Conservation (phyloP, 2,329 filamentous ascomycete genomes). For the Botrytis aclada region DNA sequence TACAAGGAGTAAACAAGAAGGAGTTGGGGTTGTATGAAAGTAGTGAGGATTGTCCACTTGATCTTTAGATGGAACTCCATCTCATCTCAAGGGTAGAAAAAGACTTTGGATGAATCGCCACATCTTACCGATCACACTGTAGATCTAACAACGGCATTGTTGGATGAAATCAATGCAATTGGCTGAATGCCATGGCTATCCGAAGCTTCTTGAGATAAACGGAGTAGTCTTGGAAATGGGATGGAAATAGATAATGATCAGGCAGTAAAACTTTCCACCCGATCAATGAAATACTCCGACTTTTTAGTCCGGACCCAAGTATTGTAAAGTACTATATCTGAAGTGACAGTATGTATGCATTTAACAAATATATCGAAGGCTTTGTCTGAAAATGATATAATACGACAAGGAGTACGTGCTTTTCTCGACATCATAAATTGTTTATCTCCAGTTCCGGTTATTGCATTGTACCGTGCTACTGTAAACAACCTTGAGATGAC, state of each 20-base stretch:
- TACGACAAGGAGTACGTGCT: conserved; percentile 3
- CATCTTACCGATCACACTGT: conserved; percentile 10
- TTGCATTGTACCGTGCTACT: conserved; percentile 15
- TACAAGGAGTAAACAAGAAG: conserved; percentile 9
- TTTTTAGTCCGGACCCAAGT: neutral
- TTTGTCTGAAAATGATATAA: neutral
- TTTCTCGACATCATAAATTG: conserved; percentile 12
- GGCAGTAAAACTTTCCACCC: neutral
- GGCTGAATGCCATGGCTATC: neutral
- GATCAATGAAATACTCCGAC: conserved; percentile 12
- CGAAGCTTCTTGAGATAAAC: conserved; percentile 2
- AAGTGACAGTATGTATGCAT: conserved; percentile 10
- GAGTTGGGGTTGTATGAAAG: neutral
- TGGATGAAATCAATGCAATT: conserved; percentile 2
- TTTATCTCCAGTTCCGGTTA: conserved; percentile 13
- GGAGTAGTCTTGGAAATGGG: neutral
- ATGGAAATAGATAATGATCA: neutral
- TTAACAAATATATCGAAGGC: neutral
- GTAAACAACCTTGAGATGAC: conserved; percentile 16
- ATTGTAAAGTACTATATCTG: conserved; percentile 7
- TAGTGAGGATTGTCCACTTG: conserved; percentile 15
- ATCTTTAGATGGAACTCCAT: conserved; percentile 15
- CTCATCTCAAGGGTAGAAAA: conserved; percentile 4
- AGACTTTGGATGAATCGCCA: conserved; percentile 16
- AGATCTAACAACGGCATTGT: conserved; percentile 16